Percentiles rank a stretch among this genome's conserved stretches.
phyloP scores from a whole-genome alignment of 768 basidiomycete genomes.

The Astraeus odoratus region DNA sequence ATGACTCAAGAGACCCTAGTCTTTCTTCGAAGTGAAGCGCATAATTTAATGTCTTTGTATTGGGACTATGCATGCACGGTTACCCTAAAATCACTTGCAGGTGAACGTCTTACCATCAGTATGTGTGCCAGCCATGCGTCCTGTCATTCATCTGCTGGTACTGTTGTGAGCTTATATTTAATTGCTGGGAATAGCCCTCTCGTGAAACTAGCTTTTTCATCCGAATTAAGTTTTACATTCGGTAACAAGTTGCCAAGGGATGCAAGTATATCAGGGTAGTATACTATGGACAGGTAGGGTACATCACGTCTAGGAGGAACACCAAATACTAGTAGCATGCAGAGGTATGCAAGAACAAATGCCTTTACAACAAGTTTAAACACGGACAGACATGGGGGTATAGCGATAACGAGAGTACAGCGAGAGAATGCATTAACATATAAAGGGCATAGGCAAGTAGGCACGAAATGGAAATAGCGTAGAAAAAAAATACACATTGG shows the following conservation, averaged over 20 bases:
- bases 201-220: too few species aligned
- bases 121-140: not conserved
- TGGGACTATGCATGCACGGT: not conserved
- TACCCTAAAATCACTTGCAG: not conserved
- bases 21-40: slow-evolving; percentile 89
- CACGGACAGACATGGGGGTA: slow-evolving; percentile 12
- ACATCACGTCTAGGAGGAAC: not conserved
- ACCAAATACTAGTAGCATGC: not conserved
- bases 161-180: not conserved
- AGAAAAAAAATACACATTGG: slow-evolving; percentile 13
- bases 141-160: not conserved
- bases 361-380: slow-evolving; percentile 2
- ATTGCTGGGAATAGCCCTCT: too few species aligned
- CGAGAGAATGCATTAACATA: slow-evolving; percentile 3
- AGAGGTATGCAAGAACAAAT: not conserved
- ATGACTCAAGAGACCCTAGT: slow-evolving; percentile 32
- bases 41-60: slow-evolving; percentile 51
- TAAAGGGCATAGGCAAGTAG: not conserved
- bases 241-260: not conserved
- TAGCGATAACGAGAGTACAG: slow-evolving; percentile 13
- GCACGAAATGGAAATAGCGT: slow-evolving; percentile 4
- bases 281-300: slow-evolving; percentile 2
- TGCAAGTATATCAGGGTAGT: not conserved
- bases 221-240: too few species aligned
- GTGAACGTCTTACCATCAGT: not conserved